Base-by-base conservation (phyloP, 2,329 filamentous ascomycete species). In the Fusarium heterosporum region DNA sequence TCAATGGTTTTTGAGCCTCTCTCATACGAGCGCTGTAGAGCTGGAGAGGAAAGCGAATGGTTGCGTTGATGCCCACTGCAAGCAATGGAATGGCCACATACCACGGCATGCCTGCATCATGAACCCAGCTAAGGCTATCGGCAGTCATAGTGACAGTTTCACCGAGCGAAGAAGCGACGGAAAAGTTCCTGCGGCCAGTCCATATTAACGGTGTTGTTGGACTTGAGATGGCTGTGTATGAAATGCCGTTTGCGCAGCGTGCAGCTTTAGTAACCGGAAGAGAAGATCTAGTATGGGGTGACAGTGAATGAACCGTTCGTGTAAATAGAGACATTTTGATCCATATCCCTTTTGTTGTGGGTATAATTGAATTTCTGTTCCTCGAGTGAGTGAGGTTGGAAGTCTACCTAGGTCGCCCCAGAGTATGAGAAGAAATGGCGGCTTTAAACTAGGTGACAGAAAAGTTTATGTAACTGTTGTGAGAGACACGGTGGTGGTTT, bases 31-130 rank as follows among this genome's bases (percentile, higher is more conserved):
- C 69, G 41, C 70, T 79, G 71, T 86, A 82, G 55, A 80, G 65
- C 34, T 77, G 78, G 8, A 83, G 75, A 8, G 86, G 86, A 6
- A 86, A 72, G 14, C 85, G 79, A 59, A 83, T 70, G 46, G 79
- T 56, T 38, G 81, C 69, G 73, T 79, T 83, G 70, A 86, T 74
- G 43, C 76, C 73, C 3, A 86, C 61, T 8, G 84, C 83, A 14
- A 84, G 75, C n/a, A 84, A 76, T 6, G 86, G 85, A 45, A 88
- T 84, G 28, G 81, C 79, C 30, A 86, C 65, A 66, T 79, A 86
- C 86, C 86, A 88, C 2, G 85, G 84, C 2, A 83, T 72, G 36
- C 81, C 79, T 25, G 78, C 77, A 46, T 71, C 39, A 70, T 88
- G 85, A 11, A 83, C 52, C 43, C 75, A 75, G 34, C 79, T 72